Evolutionary conservation across 257 asterid genomes (phyloP), one percentile per base, ranked within the genome.

Genomic region (Solanum verrucosum): DNA sequence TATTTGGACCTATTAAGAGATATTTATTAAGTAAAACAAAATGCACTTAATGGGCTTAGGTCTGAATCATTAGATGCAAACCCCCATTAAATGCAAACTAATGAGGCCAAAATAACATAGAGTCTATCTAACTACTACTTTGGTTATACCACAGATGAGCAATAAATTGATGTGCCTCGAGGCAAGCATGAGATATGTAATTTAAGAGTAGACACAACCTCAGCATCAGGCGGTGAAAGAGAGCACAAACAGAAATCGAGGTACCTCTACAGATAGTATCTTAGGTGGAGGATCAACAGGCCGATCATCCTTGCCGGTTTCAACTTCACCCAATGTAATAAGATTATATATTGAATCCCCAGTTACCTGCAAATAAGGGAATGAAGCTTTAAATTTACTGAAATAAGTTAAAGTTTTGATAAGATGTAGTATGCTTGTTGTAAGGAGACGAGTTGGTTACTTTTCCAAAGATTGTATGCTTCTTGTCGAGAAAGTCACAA

Each of bases 391-490:
- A 60, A 87, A 86, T 87, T 35, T 86, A 89, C 86, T 85, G 79
- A 68, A 91, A 31, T 35, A 82, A 72, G 72, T 59, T 14, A 87
- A 65, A 31, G 31, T 87, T 68, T 88, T 65, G 87, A 12, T 15
- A 31, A 90, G n/a, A 77, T 75, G 79, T 84, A 20, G 77, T 33
- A 52, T 27, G 68, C 35, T 37, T n/a, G 75, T 73, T 40, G 42
- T 34, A 65, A 73, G 42, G 60, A 86, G 46, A 78, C 56, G 35
- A 65, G 73, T 85, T 86, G 88, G 88, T 90, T 93, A 96, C 99
- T 90, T 96, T 97, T 90, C 99, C 99, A 84, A 97, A 97, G 72
- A 97, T 95, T 2, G 99, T 97, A 88, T 96, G 98, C 93, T 97
- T 95, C 93, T 95, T 96, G 91, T 97, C 98, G 88, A 97, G 97